A percentile compares a stretch with the other conserved stretches of the same genome.
Conservation (phyloP, 2,329 filamentous ascomycete species). For the Aureobasidium vineae region DNA sequence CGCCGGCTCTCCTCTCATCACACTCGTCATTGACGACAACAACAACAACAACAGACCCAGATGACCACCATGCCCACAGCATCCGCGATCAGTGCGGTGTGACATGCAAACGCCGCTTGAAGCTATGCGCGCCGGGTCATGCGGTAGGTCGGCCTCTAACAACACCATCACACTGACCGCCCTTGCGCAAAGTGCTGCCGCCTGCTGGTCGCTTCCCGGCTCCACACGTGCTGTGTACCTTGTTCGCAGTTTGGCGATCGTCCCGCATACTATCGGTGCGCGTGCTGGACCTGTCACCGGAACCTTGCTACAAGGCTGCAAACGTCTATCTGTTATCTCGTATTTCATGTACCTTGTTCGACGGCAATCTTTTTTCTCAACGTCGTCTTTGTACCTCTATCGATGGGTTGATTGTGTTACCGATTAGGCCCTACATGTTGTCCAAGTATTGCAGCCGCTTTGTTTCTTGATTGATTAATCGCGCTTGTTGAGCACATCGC, state of each 20-base stretch:
- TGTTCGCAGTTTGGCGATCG: slow-evolving; percentile 21
- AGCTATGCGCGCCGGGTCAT: slow-evolving; percentile 14
- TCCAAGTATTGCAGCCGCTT: background rate
- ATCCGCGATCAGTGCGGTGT: slow-evolving; percentile 17
- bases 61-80: background rate
- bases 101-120: slow-evolving; percentile 5
- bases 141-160: background rate
- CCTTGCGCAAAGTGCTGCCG: slow-evolving; percentile 16
- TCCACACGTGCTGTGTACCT: slow-evolving; percentile 22
- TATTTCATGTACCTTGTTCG: background rate
- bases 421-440: slow-evolving; percentile 7
- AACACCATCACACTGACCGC: slow-evolving; percentile 11
- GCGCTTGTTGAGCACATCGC: slow-evolving; percentile 11
- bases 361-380: background rate
- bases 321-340: slow-evolving; percentile 21
- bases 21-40: background rate
- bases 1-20: slow-evolving; percentile 11
- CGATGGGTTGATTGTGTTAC: background rate
- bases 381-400: background rate
- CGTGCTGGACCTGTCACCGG: slow-evolving; percentile 19
- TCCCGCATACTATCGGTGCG: slow-evolving; percentile 8
- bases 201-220: slow-evolving; percentile 6
- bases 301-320: slow-evolving; percentile 19
- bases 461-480: background rate
- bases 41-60: background rate